Evolutionary conservation across 2,329 filamentous ascomycete species (phyloP).

Genomic region (Furcasterigmium sp.): DNA sequence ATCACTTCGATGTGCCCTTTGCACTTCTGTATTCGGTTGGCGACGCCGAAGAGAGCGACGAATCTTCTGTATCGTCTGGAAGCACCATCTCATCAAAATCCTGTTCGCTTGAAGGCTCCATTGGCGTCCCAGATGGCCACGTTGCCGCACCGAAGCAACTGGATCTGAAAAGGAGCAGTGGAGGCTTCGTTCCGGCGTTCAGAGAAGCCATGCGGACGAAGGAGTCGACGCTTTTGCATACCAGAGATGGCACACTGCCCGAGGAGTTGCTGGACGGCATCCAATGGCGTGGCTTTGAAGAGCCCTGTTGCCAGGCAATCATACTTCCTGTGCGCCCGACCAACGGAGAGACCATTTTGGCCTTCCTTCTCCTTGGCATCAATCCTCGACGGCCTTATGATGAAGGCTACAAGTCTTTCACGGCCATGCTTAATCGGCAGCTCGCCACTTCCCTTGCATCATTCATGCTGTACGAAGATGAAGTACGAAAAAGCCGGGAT

Average conservation of each 20-base stretch:
- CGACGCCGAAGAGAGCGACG: constrained; percentile 27
- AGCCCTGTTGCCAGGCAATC: constrained; percentile 50
- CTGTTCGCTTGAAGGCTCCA: constrained; percentile 27
- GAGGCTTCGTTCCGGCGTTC: constrained; percentile 29
- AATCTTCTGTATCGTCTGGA: constrained; percentile 25
- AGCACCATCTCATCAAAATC: constrained; percentile 28
- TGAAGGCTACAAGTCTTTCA: constrained; percentile 56
- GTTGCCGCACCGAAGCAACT: constrained; percentile 24
- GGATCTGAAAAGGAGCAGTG: constrained; percentile 25
- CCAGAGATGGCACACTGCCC: constrained; percentile 41
- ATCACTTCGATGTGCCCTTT: constrained; percentile 32
- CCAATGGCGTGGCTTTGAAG: constrained; percentile 47
- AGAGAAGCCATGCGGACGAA: constrained; percentile 29
- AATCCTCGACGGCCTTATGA: constrained; percentile 60
- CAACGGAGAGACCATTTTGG: constrained; percentile 52
- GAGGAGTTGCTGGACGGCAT: constrained; percentile 47
- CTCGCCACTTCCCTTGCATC: constrained; percentile 59
- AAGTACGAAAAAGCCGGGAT: constrained; percentile 45
- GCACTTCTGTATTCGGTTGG: constrained; percentile 34
- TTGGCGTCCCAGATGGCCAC: constrained; percentile 28
- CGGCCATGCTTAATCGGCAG: constrained; percentile 38
- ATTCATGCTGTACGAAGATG: constrained; percentile 60
- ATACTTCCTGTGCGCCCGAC: constrained; percentile 57
- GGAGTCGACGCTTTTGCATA: constrained; percentile 24
- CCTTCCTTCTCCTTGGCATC: constrained; percentile 56